Base-by-base conservation (phyloP, 306 rosid genomes). In the Ormosia emarginata region DNA sequence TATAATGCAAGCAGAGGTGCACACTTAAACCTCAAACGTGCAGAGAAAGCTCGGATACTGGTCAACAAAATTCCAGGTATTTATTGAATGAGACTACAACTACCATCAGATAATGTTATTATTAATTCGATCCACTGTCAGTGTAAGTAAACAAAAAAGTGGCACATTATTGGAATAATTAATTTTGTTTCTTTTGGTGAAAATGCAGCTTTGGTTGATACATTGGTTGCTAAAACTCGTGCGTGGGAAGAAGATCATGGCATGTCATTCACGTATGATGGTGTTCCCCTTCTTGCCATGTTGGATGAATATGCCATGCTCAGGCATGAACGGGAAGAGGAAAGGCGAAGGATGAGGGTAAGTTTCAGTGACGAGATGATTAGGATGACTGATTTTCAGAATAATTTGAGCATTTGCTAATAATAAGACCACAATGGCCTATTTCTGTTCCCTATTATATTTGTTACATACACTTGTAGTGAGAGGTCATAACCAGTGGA, bases 1-100 rank as follows among this genome's bases (percentile, higher is more conserved):
- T 96, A 96, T 15, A 96, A 96, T 87, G 96, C 97, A 40, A 96
- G 99, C 85, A 90, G 99, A 86, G 99, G 99, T 63, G 99, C 99
- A n/a, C 99, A 96, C 87, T 81, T 96, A 77, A 96, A 92, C 89
- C 97, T 96, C 80, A 96, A 96, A 81, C 97, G 99, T 72, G 99
- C 99, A 11, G 99, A 96, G 87, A 96, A 91, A 84, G 98, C 99
- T 61, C 90, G 99, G 74, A 87, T 96, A 85, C 79, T 96, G 84
- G 99, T 96, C 78, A 96, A 93, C 86, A 96, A 96, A 86, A 94
- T 96, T 82, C 97, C 99, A 78, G 95, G 98, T 92, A 84, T 47
- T 46, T 77, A 65, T 73, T 59, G 78, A 55, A 62, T 47, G 65
- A 49, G 81, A 79, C 18, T 75, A 58, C 53, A 12, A 50, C 40